A percentile compares a stretch with the other conserved stretches of the same genome.
Conservation (phyloP, 2,329 filamentous ascomycete species). For the Ophiostoma pallidulum region DNA sequence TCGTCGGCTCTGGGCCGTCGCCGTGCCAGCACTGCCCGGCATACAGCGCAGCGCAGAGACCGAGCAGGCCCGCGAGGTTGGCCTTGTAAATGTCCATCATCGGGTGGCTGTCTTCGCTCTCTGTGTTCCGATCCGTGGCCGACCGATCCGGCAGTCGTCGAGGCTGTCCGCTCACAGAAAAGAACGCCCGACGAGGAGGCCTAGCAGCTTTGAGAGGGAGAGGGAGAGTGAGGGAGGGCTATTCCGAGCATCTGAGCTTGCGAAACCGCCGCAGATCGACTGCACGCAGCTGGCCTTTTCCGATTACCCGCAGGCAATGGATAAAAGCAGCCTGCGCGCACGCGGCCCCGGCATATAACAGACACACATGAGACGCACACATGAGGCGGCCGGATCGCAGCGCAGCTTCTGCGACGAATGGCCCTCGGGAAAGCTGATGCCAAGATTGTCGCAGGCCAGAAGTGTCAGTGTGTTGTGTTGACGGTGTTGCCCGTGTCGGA, state of each 20-base stretch:
- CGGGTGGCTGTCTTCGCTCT: background rate
- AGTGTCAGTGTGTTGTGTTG: too few species aligned
- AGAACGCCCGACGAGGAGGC: background rate
- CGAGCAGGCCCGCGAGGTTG: slow-evolving; percentile 26
- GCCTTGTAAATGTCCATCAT: slow-evolving; percentile 26
- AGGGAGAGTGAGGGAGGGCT: background rate
- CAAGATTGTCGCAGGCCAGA: too few species aligned
- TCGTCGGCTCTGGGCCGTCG: slow-evolving; percentile 5
- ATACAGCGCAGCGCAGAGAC: slow-evolving; percentile 24
- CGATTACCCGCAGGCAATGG: slow-evolving; percentile 11
- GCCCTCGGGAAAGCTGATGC: too few species aligned
- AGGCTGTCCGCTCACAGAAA: background rate
- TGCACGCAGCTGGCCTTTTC: slow-evolving; percentile 8
- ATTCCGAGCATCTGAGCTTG: background rate
- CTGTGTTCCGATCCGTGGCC: too few species aligned
- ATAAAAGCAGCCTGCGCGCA: background rate
- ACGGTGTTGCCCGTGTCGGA: too few species aligned
- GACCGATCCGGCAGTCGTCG: too few species aligned
- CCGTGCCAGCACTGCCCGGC: slow-evolving; percentile 12
- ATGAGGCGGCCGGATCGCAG: background rate
- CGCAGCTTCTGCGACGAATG: slow-evolving; percentile 8
- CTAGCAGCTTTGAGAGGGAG: too few species aligned
- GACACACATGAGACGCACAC: background rate
- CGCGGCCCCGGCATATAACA: background rate
- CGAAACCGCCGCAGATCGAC: too few species aligned